phyloP scores from a whole-genome alignment of 2,329 filamentous ascomycete genomes.

The Didymella lethalis region DNA sequence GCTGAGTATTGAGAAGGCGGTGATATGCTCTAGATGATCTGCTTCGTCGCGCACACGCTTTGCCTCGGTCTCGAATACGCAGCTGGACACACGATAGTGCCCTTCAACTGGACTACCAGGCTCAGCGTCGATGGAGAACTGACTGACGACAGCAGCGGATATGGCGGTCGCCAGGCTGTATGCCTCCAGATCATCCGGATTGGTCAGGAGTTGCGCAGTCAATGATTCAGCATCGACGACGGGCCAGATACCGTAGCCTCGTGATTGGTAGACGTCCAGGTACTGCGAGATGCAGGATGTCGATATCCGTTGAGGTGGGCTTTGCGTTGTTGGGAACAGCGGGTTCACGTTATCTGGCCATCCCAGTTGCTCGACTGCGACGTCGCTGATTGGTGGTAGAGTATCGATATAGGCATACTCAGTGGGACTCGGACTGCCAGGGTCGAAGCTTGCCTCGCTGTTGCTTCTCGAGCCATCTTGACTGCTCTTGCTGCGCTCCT shows the following conservation, averaged over 20 bases:
- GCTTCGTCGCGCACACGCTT: conserved; percentile 38
- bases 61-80: conserved; percentile 42
- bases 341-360: conserved; percentile 41
- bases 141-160: conserved; percentile 47
- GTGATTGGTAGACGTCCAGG: conserved; percentile 42
- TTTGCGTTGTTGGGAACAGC: conserved; percentile 21
- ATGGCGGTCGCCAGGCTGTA: conserved; percentile 45
- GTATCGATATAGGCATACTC: conserved; percentile 39
- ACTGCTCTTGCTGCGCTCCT: conserved; percentile 41
- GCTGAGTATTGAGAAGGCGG: conserved; percentile 40
- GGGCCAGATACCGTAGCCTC: conserved; percentile 48
- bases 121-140: conserved; percentile 46
- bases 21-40: conserved; percentile 44
- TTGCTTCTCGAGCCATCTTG: conserved; percentile 38
- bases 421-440: conserved; percentile 38
- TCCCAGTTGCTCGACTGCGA: conserved; percentile 28
- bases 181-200: conserved; percentile 43
- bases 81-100: conserved; percentile 43
- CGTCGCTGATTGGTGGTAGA: conserved; percentile 33
- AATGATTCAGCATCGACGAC: conserved; percentile 45
- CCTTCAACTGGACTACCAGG: conserved; percentile 44
- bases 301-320: conserved; percentile 40
- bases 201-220: conserved; percentile 43
- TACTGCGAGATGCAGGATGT: conserved; percentile 45
- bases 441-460: conserved; percentile 45